phyloP scores from a whole-genome alignment of 768 basidiomycete genomes.

The Strobilomyces echinocephalus region DNA sequence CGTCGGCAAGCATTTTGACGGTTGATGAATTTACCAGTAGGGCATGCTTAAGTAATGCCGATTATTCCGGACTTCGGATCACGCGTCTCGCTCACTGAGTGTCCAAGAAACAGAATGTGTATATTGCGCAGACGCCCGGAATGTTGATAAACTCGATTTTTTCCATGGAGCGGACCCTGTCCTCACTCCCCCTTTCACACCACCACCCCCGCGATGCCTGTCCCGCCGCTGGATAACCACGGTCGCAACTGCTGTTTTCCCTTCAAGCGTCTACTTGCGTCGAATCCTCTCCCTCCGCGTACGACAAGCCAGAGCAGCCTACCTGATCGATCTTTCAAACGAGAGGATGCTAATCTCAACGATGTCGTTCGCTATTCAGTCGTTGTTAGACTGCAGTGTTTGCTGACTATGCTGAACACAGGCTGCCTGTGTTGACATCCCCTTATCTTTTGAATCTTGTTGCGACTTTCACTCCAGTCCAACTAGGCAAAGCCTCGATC shows the following conservation, averaged over 20 bases:
- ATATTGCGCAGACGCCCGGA: conserved; percentile 16
- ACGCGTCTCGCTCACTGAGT: conserved; percentile 10
- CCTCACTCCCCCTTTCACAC: conserved; percentile 4
- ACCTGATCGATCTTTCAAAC: conserved; percentile 6
- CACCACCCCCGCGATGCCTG: conserved; percentile 16
- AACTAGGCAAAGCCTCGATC: conserved; percentile 21
- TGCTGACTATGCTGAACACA: conserved; percentile 3
- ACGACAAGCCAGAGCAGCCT: background rate
- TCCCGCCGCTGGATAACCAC: conserved; percentile 24
- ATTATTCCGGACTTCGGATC: conserved; percentile 27
- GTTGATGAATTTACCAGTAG: conserved; percentile 3
- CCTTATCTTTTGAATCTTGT: conserved; percentile 36
- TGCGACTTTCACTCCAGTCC: conserved; percentile 40
- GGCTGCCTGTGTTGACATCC: conserved; percentile 15
- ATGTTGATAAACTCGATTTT: conserved; percentile 30
- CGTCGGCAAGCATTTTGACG: conserved; percentile 4
- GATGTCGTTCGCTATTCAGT: conserved; percentile 7
- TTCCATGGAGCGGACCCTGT: conserved; percentile 13
- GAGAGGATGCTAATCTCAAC: background rate
- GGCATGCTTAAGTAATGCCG: conserved; percentile 25
- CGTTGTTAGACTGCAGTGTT: background rate
- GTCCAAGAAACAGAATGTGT: conserved; percentile 12
- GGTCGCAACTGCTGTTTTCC: conserved; percentile 17
- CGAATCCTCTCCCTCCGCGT: background rate
- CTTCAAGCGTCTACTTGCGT: conserved; percentile 18